Percentiles rank a stretch among this genome's conserved stretches.
Conservation (phyloP, 257 asterid genomes). For the Plantago elongata region DNA sequence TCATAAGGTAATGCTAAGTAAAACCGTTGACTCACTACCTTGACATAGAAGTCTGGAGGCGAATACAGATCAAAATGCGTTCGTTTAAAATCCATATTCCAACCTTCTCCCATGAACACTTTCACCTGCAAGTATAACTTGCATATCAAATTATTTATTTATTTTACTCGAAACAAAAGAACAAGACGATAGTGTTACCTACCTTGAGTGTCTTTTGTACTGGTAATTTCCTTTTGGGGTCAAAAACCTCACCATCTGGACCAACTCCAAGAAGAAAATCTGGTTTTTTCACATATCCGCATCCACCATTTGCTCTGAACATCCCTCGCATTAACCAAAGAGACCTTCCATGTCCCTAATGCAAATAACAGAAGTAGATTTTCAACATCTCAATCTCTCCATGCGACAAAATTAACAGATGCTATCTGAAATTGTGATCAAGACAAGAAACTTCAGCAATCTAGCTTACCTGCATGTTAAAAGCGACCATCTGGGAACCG, state of each 20-base stretch:
- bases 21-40: slow-evolving; percentile 33
- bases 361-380: background rate
- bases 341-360: slow-evolving; percentile 56
- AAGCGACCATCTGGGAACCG: slow-evolving; percentile 86
- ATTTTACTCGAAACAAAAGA: background rate
- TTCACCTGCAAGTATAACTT: slow-evolving; percentile 39
- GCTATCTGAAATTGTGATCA: background rate
- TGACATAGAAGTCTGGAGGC: slow-evolving; percentile 83
- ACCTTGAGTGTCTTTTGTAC: slow-evolving; percentile 59
- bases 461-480: slow-evolving; percentile 67
- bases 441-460: background rate
- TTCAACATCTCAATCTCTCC: background rate
- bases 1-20: too few species aligned
- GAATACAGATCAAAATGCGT: slow-evolving; percentile 69
- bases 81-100: slow-evolving; percentile 61
- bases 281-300: slow-evolving; percentile 81
- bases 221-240: slow-evolving; percentile 44
- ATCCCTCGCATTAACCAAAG: slow-evolving; percentile 86
- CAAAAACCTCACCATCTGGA: slow-evolving; percentile 40
- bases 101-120: slow-evolving; percentile 73
- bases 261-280: slow-evolving; percentile 41
- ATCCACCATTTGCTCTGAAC: slow-evolving; percentile 78
- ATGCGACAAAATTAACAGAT: background rate
- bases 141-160: background rate
- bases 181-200: background rate